Percentiles rank a stretch among this genome's conserved stretches.
Evolutionary conservation across 306 rosid species (phyloP).

Genomic region (Delonix regia): DNA sequence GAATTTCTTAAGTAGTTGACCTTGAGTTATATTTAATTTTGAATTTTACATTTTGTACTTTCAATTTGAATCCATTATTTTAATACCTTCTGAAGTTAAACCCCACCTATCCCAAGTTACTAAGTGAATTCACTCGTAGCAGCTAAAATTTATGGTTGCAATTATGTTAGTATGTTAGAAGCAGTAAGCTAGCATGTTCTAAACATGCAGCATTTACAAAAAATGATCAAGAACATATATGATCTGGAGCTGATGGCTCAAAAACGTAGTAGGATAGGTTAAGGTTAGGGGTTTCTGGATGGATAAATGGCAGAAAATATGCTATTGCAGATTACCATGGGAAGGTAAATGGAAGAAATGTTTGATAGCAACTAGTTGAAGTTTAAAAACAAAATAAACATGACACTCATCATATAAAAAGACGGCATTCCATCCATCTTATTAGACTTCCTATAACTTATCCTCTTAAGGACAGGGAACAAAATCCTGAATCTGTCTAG

Average conservation of each 20-base stretch:
- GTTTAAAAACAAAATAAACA: too few species aligned
- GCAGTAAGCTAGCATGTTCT: neutral
- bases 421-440: too few species aligned
- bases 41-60: neutral
- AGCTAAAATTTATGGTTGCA: neutral
- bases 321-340: neutral
- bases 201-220: neutral
- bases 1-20: slow-evolving; percentile 2
- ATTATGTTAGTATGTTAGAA: slow-evolving; percentile 4
- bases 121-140: neutral
- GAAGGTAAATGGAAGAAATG: neutral
- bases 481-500: too few species aligned
- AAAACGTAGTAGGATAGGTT: neutral
- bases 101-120: neutral
- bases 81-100: neutral
- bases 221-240: neutral
- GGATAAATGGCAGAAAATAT: neutral
- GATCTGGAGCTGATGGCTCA: neutral
- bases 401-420: too few species aligned
- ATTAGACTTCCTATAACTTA: too few species aligned
- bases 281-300: neutral
- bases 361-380: neutral
- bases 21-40: slow-evolving; percentile 2
- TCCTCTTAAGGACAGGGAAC: too few species aligned
- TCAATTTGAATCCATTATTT: neutral